Percentiles rank a stretch among this genome's conserved stretches.
These are phyloP conservation scores for Lomentospora prolificans DNA, from an alignment of 2,329 filamentous ascomycete genomes.

Conservation along the genomic window DNA sequence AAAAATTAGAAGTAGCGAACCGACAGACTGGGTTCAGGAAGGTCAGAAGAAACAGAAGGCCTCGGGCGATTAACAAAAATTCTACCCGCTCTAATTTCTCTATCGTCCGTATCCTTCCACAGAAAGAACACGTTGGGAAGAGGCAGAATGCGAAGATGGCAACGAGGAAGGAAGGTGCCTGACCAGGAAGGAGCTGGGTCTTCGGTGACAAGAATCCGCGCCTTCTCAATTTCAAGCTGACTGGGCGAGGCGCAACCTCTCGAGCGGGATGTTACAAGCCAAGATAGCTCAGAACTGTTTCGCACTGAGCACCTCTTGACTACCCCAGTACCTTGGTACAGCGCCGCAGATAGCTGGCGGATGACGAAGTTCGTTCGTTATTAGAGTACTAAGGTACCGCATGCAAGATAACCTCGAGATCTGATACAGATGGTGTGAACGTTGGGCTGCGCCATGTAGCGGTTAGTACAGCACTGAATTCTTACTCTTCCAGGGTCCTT, in stretches of 20 bases:
- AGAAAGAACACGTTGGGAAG: background rate
- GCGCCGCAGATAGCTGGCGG: background rate
- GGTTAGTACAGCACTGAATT: background rate
- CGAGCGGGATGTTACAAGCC: background rate
- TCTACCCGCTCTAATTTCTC: background rate
- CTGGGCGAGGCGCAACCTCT: background rate
- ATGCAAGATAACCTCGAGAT: background rate
- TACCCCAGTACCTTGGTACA: constrained; percentile 1
- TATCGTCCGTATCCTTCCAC: background rate
- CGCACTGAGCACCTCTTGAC: no score
- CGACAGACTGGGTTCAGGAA: background rate
- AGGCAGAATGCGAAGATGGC: background rate
- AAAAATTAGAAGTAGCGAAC: background rate
- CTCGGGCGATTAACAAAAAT: background rate
- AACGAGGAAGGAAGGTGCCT: background rate
- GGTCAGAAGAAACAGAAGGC: background rate
- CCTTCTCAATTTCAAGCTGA: constrained; percentile 3
- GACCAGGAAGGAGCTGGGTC: background rate
- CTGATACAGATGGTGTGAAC: background rate
- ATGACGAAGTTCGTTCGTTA: background rate
- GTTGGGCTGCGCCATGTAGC: background rate
- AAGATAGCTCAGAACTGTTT: no score
- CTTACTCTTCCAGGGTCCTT: no score
- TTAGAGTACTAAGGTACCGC: background rate
- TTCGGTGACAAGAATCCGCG: background rate